Evolutionary conservation across 768 basidiomycete species (phyloP).

Genomic region (Leccinum subgranulosum): DNA sequence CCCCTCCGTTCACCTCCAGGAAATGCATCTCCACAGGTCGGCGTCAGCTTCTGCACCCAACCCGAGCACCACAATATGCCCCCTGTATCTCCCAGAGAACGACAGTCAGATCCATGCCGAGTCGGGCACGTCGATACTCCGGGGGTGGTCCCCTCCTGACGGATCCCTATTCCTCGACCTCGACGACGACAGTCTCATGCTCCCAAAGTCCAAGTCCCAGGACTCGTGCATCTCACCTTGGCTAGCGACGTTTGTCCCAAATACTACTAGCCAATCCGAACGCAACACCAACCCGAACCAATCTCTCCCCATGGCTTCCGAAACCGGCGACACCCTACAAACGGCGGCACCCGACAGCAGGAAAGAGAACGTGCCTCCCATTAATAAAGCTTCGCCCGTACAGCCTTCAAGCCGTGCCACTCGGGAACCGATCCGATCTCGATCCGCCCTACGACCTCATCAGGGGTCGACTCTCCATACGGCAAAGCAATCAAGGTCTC

Average conservation of each 20-base stretch:
- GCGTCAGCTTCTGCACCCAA: neutral
- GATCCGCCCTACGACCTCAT: neutral
- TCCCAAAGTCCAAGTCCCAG: neutral
- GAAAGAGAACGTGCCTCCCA: neutral
- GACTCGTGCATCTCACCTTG: slow-evolving; percentile 7
- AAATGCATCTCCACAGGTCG: neutral
- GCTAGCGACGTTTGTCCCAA: neutral
- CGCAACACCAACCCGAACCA: neutral
- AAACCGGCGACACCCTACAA: neutral
- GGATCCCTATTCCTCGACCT: slow-evolving; percentile 27
- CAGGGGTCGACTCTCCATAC: neutral
- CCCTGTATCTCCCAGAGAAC: neutral
- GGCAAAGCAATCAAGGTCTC: neutral
- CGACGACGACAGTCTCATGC: slow-evolving; percentile 16
- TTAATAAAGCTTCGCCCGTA: neutral
- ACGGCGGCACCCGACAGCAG: neutral
- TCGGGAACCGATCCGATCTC: slow-evolving; percentile 3
- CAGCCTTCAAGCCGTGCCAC: neutral
- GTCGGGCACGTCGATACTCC: slow-evolving; percentile 3
- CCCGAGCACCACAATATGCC: neutral
- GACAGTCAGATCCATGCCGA: slow-evolving; percentile 2
- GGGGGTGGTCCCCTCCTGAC: slow-evolving; percentile 26
- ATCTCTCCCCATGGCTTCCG: neutral
- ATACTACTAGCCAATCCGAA: neutral
- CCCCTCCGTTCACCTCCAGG: neutral